Evolutionary conservation across 345 rosid species (phyloP), one percentile per base, ranked within the genome.

Genomic region (Eutrema yunnanense): DNA sequence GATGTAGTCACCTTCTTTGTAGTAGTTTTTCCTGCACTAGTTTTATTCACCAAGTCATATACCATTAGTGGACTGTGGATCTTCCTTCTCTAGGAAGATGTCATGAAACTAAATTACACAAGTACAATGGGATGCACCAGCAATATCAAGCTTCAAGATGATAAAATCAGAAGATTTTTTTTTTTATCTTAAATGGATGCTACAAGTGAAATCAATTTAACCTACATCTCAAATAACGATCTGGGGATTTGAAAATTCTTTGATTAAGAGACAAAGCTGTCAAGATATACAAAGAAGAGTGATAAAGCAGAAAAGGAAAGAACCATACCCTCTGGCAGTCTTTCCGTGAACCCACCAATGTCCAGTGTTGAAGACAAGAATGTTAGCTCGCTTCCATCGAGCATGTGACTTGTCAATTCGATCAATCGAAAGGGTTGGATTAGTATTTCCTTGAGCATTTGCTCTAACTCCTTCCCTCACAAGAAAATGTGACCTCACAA

Each of bases 271-370:
- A 54, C 2, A 33, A 44, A 19, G 4, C 29, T 14, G 34, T 51
- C 48, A 51, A 72, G 40, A 67, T 11, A 4, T 13, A 11, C 2
- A 8, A 33, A 57, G 22, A 44, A 43, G 50, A 32, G 41, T 63
- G 29, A 76, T 9, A 46, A 54, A 59, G 14, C 44, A 71, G 33
- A 41, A 51, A 32, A 37, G 34, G 77, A 51, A 54, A 36, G 40
- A 52, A 46, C 64, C 81, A 38, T 79, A 89, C 98, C 97, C 97
- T 38, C 96, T 84, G 34, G 96, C 87, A 64, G 99, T 95, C 81
- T 95, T 95, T 66, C 97, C 97, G 83, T 92, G 97, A 77, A 86
- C 85, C 99, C 99, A 95, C 99, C 96, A 92, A 72, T 95, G 99
- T 54, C 88, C 97, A 36, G 96, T 95, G 81, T 95, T 95, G 73